A percentile compares a stretch with the other conserved stretches of the same genome.
phyloP scores from a whole-genome alignment of 2,329 filamentous ascomycete species.

The Penicillium hesseltinei region DNA sequence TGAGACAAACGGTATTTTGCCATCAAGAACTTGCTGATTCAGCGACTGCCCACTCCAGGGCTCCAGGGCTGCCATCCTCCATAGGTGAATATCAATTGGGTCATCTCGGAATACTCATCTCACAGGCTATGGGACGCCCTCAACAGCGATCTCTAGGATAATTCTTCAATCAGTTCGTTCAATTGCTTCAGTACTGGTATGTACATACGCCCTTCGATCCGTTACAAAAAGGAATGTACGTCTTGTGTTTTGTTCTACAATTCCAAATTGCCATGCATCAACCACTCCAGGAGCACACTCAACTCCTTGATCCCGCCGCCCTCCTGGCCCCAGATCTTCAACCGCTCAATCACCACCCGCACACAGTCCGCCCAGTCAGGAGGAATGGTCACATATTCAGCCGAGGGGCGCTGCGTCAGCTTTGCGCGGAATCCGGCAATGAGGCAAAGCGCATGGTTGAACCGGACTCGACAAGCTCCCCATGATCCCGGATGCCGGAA shows the following conservation, averaged over 20 bases:
- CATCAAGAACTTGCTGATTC: neutral
- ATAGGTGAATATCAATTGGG: neutral
- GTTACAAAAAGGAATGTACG: neutral
- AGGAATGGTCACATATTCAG: slow-evolving; percentile 23
- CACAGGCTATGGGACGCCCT: neutral
- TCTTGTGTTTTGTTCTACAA: slow-evolving; percentile 2
- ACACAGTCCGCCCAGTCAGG: slow-evolving; percentile 24
- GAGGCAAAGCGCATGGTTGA: slow-evolving; percentile 27
- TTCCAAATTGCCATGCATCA: slow-evolving; percentile 22
- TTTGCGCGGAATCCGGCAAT: slow-evolving; percentile 26
- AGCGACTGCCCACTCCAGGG: neutral
- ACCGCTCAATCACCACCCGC: slow-evolving; percentile 23
- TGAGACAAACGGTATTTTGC: neutral
- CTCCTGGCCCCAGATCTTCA: slow-evolving; percentile 26
- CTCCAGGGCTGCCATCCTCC: no score
- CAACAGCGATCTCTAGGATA: neutral
- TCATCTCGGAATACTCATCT: neutral
- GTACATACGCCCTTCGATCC: neutral
- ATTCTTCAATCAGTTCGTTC: neutral
- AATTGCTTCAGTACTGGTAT: neutral
- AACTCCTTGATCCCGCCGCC: slow-evolving; percentile 26
- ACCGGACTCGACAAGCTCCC: slow-evolving; percentile 28
- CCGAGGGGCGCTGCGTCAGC: slow-evolving; percentile 14
- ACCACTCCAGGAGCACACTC: slow-evolving; percentile 22
- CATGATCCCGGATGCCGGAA: slow-evolving; percentile 28